Conservation (phyloP, 2,329 filamentous ascomycete species). For the Chaetomium olivaceum region DNA sequence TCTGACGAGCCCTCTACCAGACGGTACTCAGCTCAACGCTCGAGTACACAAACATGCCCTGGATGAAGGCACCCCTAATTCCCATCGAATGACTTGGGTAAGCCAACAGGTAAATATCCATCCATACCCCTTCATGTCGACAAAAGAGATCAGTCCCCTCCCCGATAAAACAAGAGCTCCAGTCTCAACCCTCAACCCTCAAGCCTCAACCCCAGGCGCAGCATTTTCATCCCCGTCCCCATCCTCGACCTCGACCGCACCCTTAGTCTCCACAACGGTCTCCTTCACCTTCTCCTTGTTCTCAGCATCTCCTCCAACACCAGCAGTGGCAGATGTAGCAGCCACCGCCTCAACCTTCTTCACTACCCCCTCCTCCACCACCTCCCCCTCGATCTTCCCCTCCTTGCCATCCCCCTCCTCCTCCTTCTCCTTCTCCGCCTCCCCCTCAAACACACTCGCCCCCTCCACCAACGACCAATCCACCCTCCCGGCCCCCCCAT, state of each 20-base stretch:
- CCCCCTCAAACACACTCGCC: slow-evolving; percentile 25
- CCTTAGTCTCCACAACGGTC: slow-evolving; percentile 16
- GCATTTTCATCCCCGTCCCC: slow-evolving; percentile 27
- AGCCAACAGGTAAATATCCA: neutral
- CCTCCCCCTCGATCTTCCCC: slow-evolving; percentile 8
- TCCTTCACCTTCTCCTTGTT: slow-evolving; percentile 31
- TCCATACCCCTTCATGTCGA: neutral
- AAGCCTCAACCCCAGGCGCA: slow-evolving; percentile 31
- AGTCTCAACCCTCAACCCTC: neutral
- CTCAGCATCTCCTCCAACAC: neutral
- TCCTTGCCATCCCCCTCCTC: slow-evolving; percentile 22
- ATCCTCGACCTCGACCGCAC: neutral
- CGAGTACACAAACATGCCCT: neutral
- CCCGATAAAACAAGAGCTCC: no score
- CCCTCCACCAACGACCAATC: slow-evolving; percentile 69
- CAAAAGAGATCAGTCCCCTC: neutral
- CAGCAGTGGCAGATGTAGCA: slow-evolving; percentile 21
- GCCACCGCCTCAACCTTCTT: slow-evolving; percentile 31
- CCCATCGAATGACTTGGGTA: neutral
- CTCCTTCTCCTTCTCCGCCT: slow-evolving; percentile 15
- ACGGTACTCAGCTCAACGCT: neutral
- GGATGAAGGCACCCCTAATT: neutral
- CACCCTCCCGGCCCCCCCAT: slow-evolving; percentile 78
- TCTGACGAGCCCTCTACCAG: neutral
- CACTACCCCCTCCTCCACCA: slow-evolving; percentile 26